These are phyloP conservation scores for Phytophthora pistaciae DNA, from an alignment of 352 stramenopile species.

Conservation along the genomic window DNA sequence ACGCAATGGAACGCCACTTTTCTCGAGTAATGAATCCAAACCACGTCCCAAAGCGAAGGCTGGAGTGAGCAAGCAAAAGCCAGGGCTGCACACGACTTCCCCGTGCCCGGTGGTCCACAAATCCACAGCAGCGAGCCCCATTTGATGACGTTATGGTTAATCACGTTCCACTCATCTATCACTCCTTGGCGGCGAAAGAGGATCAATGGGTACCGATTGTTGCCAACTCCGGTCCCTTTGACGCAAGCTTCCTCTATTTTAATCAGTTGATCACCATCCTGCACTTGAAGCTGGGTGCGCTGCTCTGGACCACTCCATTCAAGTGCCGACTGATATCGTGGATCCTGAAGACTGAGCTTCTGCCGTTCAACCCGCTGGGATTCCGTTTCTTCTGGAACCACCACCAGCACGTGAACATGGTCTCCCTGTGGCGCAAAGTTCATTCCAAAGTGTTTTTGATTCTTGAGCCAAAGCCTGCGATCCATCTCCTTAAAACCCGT, in stretches of 20 bases:
- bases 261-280: neutral
- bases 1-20: neutral
- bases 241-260: neutral
- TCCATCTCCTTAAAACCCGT: too few species aligned
- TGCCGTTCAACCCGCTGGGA: neutral
- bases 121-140: neutral
- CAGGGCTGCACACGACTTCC: neutral
- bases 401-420: neutral
- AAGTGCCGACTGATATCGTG: neutral
- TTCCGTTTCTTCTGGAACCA: neutral
- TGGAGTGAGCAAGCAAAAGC: neutral
- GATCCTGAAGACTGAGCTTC: neutral
- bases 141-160: neutral
- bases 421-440: too few species aligned
- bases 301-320: neutral
- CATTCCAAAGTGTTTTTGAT: too few species aligned
- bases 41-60: neutral
- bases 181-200: neutral
- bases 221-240: neutral
- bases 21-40: neutral
- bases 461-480: too few species aligned
- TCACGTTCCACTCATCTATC: neutral
- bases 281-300: neutral
- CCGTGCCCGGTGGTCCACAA: neutral
- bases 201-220: neutral